Conservation (phyloP, 2,329 filamentous ascomycete species). For the Diaporthe citrichinensis region DNA sequence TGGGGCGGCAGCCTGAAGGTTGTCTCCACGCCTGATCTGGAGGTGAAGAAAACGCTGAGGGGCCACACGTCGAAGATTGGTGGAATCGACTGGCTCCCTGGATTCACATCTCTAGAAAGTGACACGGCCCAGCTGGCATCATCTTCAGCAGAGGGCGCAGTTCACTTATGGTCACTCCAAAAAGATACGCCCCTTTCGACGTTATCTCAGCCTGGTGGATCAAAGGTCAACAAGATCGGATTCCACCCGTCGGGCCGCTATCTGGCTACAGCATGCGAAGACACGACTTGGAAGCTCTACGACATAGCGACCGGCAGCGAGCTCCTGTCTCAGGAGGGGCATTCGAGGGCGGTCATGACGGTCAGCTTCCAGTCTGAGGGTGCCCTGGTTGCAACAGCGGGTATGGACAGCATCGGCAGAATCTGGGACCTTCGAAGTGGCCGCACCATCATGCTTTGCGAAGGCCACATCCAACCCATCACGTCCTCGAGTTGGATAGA, state of each 20-base stretch:
- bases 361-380: conserved; percentile 93
- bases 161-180: conserved; percentile 91
- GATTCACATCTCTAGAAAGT: conserved; percentile 78
- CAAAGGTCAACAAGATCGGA: conserved; percentile 91
- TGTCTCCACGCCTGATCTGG: conserved; percentile 85
- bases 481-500: conserved; percentile 95
- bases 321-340: conserved; percentile 90
- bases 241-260: conserved; percentile 95
- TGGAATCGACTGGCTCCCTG: conserved; percentile 91
- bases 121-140: conserved; percentile 88
- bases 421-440: conserved; percentile 97
- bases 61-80: conserved; percentile 93
- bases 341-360: conserved; percentile 92
- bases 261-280: conserved; percentile 92
- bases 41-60: conserved; percentile 80
- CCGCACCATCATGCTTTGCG: conserved; percentile 94
- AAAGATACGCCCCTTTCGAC: conserved; percentile 81
- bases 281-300: conserved; percentile 98
- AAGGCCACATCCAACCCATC: conserved; percentile 93
- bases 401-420: conserved; percentile 92
- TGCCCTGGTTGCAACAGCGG: conserved; percentile 90
- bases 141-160: conserved; percentile 87
- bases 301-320: conserved; percentile 90
- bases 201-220: conserved; percentile 46
- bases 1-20: conserved; percentile 93